Percentiles rank a stretch among this genome's conserved stretches.
These are phyloP conservation scores for Hirsutella minnesotensis DNA, from an alignment of 2,329 filamentous ascomycete species.

Conservation along the genomic window DNA sequence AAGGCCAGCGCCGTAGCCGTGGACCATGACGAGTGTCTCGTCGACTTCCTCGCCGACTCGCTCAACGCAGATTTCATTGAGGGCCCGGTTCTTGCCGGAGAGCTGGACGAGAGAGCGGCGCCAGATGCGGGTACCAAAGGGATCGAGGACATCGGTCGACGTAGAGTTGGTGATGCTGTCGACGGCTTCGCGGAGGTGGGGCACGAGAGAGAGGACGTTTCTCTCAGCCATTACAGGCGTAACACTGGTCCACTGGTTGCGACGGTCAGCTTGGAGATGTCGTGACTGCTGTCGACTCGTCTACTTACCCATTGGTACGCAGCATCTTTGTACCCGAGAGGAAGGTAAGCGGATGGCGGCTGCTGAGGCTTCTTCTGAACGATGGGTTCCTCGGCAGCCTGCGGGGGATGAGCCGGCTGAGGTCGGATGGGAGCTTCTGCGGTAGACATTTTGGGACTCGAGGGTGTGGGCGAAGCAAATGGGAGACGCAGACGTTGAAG, in stretches of 20 bases:
- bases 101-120: conserved; percentile 73
- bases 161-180: conserved; percentile 42
- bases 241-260: conserved; percentile 65
- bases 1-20: conserved; percentile 90
- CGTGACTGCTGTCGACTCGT: background rate
- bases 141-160: conserved; percentile 42
- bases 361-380: conserved; percentile 15
- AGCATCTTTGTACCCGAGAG: conserved; percentile 82
- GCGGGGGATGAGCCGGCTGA: conserved; percentile 5
- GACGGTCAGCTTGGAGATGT: background rate
- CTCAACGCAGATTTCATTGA: conserved; percentile 92
- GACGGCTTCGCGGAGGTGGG: conserved; percentile 67
- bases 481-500: conserved; percentile 29
- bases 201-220: conserved; percentile 74
- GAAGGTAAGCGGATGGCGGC: conserved; percentile 47
- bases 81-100: conserved; percentile 69
- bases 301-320: conserved; percentile 75
- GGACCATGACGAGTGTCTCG: conserved; percentile 86
- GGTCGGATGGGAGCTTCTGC: conserved; percentile 16
- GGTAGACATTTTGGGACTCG: conserved; percentile 19
- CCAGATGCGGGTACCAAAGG: conserved; percentile 78
- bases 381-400: conserved; percentile 14
- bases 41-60: conserved; percentile 66
- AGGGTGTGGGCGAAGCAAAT: conserved; percentile 11
- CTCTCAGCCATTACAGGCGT: conserved; percentile 77